phyloP scores from a whole-genome alignment of 2,329 filamentous ascomycete species.

The Neofusicoccum ribis region DNA sequence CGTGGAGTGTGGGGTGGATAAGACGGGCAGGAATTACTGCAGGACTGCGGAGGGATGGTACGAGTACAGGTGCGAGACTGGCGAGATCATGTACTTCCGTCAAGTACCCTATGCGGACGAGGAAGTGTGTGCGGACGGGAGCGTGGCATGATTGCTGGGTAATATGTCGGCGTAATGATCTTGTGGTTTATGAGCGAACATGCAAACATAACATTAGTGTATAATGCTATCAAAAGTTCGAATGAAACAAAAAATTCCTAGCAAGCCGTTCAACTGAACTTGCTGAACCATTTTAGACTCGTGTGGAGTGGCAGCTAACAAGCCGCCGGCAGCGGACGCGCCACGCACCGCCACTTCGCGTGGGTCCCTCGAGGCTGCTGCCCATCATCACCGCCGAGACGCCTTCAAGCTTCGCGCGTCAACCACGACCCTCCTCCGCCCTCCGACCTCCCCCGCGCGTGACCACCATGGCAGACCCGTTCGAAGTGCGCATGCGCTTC shows the following conservation, averaged over 20 bases:
- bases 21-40: slow-evolving; percentile 5
- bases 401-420: background rate
- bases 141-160: background rate
- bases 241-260: background rate
- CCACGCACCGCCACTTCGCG: background rate
- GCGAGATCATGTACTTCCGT: background rate
- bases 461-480: slow-evolving; percentile 73
- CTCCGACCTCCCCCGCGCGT: background rate
- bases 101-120: background rate
- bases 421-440: background rate
- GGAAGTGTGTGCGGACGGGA: slow-evolving; percentile 1
- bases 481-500: slow-evolving; percentile 98
- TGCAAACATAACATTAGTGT: background rate
- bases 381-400: background rate
- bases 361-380: too few relatives aligned
- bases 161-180: background rate
- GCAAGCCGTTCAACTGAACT: too few relatives aligned
- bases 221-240: background rate
- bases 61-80: slow-evolving; percentile 6
- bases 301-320: too few relatives aligned
- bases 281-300: too few relatives aligned
- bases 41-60: background rate
- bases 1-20: background rate
- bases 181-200: background rate
- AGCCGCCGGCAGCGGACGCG: too few relatives aligned